Percentiles rank a stretch among this genome's conserved stretches.
phyloP scores from a whole-genome alignment of 495 filamentous ascomycete species.

The Aspergillus ellipticus region DNA sequence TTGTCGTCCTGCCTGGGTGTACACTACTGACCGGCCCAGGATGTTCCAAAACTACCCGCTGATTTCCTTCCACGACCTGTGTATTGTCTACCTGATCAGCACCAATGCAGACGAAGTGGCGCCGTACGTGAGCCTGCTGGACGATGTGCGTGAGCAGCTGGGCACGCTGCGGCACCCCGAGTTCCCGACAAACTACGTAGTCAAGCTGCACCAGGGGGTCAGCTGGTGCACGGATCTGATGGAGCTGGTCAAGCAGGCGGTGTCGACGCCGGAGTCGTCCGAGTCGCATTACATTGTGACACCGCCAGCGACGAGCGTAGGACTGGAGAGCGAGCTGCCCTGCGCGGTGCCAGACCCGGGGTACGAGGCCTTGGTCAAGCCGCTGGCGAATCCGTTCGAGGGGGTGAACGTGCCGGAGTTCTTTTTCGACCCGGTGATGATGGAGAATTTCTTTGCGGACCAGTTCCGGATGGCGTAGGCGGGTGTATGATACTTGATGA shows the following conservation, averaged over 20 bases:
- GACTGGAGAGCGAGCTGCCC: neutral
- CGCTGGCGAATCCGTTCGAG: neutral
- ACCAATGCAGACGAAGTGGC: neutral
- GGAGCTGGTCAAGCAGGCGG: neutral
- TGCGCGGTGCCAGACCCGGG: too few relatives aligned
- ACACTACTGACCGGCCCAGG: neutral
- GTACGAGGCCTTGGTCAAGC: neutral
- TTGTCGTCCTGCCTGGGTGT: neutral
- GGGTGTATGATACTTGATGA: too few relatives aligned
- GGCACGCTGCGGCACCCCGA: neutral
- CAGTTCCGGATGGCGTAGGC: neutral
- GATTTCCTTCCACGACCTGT: conserved; percentile 5
- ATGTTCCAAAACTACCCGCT: conserved; percentile 2
- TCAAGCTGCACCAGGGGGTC: neutral
- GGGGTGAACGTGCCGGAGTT: neutral
- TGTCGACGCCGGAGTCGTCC: neutral
- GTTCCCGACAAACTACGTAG: neutral
- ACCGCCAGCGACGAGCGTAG: neutral
- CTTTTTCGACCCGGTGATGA: neutral
- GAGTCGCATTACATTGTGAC: neutral
- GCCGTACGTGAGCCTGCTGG: neutral
- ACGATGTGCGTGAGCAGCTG: neutral
- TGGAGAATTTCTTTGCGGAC: neutral
- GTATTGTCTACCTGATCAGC: neutral
- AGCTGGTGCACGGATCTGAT: conserved; percentile 2